These are phyloP conservation scores for Sarcomyxa edulis DNA, from an alignment of 768 basidiomycete species.

Conservation along the genomic window DNA sequence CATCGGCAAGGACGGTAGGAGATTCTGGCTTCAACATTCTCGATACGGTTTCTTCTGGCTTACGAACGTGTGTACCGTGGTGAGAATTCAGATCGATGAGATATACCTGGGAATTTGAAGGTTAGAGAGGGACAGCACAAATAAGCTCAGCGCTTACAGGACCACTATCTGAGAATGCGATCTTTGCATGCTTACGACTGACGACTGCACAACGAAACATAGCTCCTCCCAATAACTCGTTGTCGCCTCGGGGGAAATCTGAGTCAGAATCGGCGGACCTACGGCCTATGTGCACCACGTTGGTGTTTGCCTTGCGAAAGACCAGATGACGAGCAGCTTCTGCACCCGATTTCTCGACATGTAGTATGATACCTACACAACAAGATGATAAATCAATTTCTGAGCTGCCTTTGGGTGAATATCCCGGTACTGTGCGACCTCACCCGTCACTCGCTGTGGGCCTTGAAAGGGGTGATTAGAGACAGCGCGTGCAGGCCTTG, in stretches of 20 bases:
- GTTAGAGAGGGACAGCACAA: slow-evolving; percentile 14
- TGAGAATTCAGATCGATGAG: slow-evolving; percentile 69
- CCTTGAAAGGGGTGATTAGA: slow-evolving; percentile 18
- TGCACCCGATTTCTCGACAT: slow-evolving; percentile 47
- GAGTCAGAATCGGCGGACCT: slow-evolving; percentile 51
- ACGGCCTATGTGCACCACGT: slow-evolving; percentile 62
- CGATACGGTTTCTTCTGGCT: slow-evolving; percentile 42
- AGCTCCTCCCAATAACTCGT: slow-evolving; percentile 42
- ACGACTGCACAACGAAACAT: slow-evolving; percentile 77
- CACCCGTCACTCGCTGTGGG: slow-evolving; percentile 37
- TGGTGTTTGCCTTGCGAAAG: slow-evolving; percentile 46
- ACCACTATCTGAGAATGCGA: slow-evolving; percentile 65
- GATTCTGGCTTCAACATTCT: slow-evolving; percentile 49
- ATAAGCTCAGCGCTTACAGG: slow-evolving; percentile 35
- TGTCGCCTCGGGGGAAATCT: slow-evolving; percentile 25
- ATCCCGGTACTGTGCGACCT: slow-evolving; percentile 18
- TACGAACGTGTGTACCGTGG: slow-evolving; percentile 69
- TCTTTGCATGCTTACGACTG: slow-evolving; percentile 74
- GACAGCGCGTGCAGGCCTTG: slow-evolving; percentile 20
- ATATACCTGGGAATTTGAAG: slow-evolving; percentile 46
- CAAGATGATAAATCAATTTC: slow-evolving; percentile 12
- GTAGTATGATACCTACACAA: slow-evolving; percentile 49
- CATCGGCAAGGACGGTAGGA: slow-evolving; percentile 54
- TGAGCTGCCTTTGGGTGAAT: slow-evolving; percentile 13
- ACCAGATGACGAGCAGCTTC: slow-evolving; percentile 39